These are phyloP conservation scores for Trichomonascaceae sp. DNA, from an alignment of 1,139 yeast species.

Conservation along the genomic window DNA sequence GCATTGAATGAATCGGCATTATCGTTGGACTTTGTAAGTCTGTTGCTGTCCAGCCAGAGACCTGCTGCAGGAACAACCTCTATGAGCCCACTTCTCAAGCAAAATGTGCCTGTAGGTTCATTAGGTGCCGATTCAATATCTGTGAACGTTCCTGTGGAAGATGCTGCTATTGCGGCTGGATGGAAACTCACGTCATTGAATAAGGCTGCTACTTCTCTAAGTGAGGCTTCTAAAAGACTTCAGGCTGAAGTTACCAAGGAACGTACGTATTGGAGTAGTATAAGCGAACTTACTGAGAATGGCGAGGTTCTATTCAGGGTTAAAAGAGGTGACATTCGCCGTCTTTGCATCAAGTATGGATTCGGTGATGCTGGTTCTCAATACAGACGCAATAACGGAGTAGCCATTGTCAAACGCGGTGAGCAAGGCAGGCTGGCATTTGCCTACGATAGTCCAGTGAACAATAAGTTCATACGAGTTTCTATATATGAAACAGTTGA, in stretches of 20 bases:
- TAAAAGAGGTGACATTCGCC: slow-evolving; percentile 46
- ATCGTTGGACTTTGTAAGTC: slow-evolving; percentile 79
- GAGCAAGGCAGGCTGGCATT: slow-evolving; percentile 29
- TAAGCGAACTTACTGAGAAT: slow-evolving; percentile 46
- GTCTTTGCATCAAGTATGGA: slow-evolving; percentile 80
- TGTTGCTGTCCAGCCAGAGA: slow-evolving; percentile 71
- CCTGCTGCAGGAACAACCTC: slow-evolving; percentile 84
- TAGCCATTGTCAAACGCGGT: slow-evolving; percentile 53
- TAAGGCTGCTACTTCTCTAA: slow-evolving; percentile 49
- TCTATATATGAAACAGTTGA: slow-evolving; percentile 28
- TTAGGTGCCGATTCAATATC: slow-evolving; percentile 54
- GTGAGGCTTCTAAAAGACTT: slow-evolving; percentile 47
- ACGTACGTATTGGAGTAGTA: slow-evolving; percentile 65
- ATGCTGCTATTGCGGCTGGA: slow-evolving; percentile 58
- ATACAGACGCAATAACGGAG: slow-evolving; percentile 58
- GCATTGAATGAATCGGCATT: slow-evolving; percentile 88
- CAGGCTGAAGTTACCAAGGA: slow-evolving; percentile 56
- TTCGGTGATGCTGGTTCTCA: slow-evolving; percentile 86
- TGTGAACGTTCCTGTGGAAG: slow-evolving; percentile 29
- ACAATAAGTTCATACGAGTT: slow-evolving; percentile 35
- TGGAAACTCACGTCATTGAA: slow-evolving; percentile 76
- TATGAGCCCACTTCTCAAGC: slow-evolving; percentile 80
- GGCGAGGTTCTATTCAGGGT: slow-evolving; percentile 72
- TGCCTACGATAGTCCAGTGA: slow-evolving; percentile 28
- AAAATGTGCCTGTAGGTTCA: slow-evolving; percentile 74